phyloP scores from a whole-genome alignment of 1,139 yeast genomes.

The Saccharomyces hybrid region DNA sequence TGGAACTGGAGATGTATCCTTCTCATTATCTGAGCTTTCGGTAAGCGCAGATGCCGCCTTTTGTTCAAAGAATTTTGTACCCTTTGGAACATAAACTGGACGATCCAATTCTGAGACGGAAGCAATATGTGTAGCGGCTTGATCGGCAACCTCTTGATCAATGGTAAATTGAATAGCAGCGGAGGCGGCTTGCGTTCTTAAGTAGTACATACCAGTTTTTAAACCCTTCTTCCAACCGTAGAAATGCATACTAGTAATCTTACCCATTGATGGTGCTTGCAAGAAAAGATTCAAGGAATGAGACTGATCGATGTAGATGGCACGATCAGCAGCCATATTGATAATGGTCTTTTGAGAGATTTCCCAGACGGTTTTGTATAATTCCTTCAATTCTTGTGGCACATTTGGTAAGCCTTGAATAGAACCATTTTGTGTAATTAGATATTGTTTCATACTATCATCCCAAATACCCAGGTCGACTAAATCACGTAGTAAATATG shows the following conservation, averaged over 20 bases:
- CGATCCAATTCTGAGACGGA: constrained; percentile 47
- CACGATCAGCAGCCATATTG: constrained; percentile 94
- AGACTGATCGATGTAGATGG: constrained; percentile 89
- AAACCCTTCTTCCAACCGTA: constrained; percentile 96
- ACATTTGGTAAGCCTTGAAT: constrained; percentile 69
- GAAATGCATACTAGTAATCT: constrained; percentile 94
- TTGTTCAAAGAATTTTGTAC: constrained; percentile 19
- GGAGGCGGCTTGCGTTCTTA: constrained; percentile 92
- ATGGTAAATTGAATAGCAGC: constrained; percentile 91
- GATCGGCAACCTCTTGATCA: constrained; percentile 47
- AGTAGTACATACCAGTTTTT: constrained; percentile 96
- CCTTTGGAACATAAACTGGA: constrained; percentile 42
- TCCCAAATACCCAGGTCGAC: constrained; percentile 81
- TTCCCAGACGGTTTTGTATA: constrained; percentile 96
- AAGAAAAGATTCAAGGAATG: constrained; percentile 85
- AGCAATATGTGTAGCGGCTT: constrained; percentile 49
- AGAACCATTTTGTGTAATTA: constrained; percentile 77
- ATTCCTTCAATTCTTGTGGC: constrained; percentile 66
- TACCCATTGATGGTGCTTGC: constrained; percentile 84
- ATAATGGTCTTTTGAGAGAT: constrained; percentile 79
- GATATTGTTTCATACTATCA: constrained; percentile 70
- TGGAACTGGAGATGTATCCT: constrained; percentile 11
- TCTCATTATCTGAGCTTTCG: constrained; percentile 12
- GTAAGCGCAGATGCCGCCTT: constrained; percentile 7
- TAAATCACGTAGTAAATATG: constrained; percentile 70